Evolutionary conservation across 495 filamentous ascomycete species (phyloP), one percentile per base, ranked within the genome.

Genomic region (Extremus antarcticus): DNA sequence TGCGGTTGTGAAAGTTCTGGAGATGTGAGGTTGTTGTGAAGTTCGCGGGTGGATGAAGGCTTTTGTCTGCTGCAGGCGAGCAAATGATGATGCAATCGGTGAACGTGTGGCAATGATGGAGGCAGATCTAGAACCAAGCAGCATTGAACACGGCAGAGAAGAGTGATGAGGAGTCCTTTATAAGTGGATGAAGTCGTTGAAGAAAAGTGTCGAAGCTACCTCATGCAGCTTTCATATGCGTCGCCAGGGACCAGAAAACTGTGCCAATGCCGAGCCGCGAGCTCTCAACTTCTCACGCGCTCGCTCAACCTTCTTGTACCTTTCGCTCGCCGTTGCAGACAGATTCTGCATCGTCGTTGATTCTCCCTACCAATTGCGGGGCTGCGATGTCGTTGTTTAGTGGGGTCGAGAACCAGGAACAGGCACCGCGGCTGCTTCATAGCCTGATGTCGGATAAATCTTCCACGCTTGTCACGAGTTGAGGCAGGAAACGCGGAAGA

Each of bases 1-100:
- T 13, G 29, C 62, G 73, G 76, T 78, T 47, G 51, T 65, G 63
- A 68, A 68, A 23, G 54, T 54, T 66, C 64, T 43, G 11, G 41
- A 20, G 17, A 52, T 56, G 9, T 19, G 38, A 2, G 46, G 15
- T 29, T 52, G 20, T 25, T 41, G 11, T 7, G 17, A 45, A 21
- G 4, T 45, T 17, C 8, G 15, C 17, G 41, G 41, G 8, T 21
- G 41, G 3, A 45, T 17, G 41, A 45, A 45, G 7, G 41, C 41
- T 7, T 7, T n/a, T 7, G 4, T n/a, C 15, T 7, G 3, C 4
- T n/a, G 4, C 15, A 21, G 15, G 3, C 15, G 4, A 3, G 41
- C 4, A 7, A 21, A 9, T 7, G 41, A 21, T 45, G 41, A 45
- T 45, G 41, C 15, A 21, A 45, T 21, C 8, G 41, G 41, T n/a